Percentiles rank a stretch among this genome's conserved stretches.
Conservation (phyloP, 2,329 filamentous ascomycete genomes). For the Helminthosporium solani region DNA sequence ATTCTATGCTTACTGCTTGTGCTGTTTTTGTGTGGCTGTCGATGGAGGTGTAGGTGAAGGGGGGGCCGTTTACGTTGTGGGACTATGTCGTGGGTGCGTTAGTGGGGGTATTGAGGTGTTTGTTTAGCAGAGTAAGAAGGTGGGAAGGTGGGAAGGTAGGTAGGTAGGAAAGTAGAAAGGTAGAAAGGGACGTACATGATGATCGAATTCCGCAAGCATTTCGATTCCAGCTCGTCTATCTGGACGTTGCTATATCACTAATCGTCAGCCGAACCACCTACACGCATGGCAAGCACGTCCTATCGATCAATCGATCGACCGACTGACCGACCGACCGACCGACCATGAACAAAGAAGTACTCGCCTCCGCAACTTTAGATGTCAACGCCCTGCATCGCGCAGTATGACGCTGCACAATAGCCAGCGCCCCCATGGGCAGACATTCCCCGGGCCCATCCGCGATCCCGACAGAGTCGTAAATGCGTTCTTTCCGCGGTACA, state of each 20-base stretch:
- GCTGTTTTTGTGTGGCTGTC: conserved; percentile 5
- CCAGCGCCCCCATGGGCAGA: conserved; percentile 28
- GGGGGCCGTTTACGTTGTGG: not conserved
- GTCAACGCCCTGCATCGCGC: not conserved
- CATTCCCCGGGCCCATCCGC: conserved; percentile 6
- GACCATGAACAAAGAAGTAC: too few species aligned
- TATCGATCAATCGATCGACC: too few species aligned
- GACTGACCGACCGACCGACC: too few species aligned
- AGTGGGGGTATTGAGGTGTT: not conserved
- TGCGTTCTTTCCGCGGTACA: not conserved
- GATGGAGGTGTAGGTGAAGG: conserved; percentile 5
- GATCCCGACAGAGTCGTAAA: not conserved
- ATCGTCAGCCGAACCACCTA: too few species aligned
- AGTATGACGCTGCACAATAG: conserved; percentile 24
- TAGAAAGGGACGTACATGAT: conserved; percentile 4
- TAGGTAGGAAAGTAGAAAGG: too few species aligned
- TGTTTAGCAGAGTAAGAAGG: too few species aligned
- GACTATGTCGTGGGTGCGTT: not conserved
- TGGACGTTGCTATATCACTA: not conserved
- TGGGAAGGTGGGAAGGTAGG: too few species aligned
- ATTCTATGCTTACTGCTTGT: not conserved
- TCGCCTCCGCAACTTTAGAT: conserved; percentile 1
- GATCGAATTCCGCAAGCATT: conserved; percentile 6
- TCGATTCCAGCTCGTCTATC: not conserved
- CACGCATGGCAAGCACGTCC: too few species aligned